Evolutionary conservation across 2,329 filamentous ascomycete species (phyloP).

Genomic region (Lojkania enalia): DNA sequence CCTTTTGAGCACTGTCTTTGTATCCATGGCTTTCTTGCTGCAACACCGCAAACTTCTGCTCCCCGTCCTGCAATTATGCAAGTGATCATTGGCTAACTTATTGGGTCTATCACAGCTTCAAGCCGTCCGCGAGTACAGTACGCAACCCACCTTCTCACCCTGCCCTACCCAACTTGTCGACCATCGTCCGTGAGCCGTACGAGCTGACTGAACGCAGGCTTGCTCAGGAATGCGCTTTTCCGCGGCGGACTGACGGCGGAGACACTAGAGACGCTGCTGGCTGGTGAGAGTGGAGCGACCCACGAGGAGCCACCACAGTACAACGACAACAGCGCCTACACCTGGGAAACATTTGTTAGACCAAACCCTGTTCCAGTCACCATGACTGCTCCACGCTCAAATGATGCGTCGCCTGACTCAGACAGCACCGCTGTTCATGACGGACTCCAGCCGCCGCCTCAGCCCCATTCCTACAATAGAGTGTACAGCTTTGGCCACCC

Average conservation of each 20-base stretch:
- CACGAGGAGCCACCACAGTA: slow-evolving; percentile 17
- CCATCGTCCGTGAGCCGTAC: neutral
- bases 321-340: slow-evolving; percentile 18
- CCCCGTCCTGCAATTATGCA: neutral
- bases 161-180: neutral
- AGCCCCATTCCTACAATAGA: slow-evolving; percentile 17
- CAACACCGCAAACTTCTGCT: neutral
- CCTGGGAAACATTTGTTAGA: slow-evolving; percentile 19
- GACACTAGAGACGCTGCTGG: slow-evolving; percentile 53
- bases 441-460: slow-evolving; percentile 16
- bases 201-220: slow-evolving; percentile 29
- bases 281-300: slow-evolving; percentile 28
- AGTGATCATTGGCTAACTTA: slow-evolving; percentile 7
- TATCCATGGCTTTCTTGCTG: neutral
- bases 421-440: slow-evolving; percentile 27
- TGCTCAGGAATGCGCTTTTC: slow-evolving; percentile 53
- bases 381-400: slow-evolving; percentile 9
- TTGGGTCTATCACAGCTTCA: slow-evolving; percentile 34
- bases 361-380: slow-evolving; percentile 15
- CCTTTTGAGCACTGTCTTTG: slow-evolving; percentile 7
- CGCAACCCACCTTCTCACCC: slow-evolving; percentile 14
- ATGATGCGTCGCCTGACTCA: slow-evolving; percentile 16
- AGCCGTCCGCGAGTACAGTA: slow-evolving; percentile 60
- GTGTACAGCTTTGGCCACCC: slow-evolving; percentile 22
- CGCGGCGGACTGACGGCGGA: slow-evolving; percentile 55